Evolutionary conservation across 139 green algal genomes (phyloP).

Genomic region (Chlamydomonas asymmetrica): DNA sequence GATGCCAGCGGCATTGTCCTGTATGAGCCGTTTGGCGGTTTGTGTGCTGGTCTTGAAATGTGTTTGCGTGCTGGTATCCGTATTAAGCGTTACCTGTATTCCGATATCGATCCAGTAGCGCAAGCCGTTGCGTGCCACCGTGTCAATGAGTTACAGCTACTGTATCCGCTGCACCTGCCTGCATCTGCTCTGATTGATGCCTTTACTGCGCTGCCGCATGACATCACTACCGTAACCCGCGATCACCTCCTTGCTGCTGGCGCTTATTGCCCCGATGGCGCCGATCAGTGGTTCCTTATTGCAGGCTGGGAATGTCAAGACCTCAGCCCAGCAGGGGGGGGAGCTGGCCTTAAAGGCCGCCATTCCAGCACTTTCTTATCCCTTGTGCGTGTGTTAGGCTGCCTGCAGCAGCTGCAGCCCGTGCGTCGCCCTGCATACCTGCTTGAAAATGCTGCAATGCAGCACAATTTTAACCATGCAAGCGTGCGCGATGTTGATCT

Average conservation of each 20-base stretch:
- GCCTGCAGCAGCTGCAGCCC: slow-evolving; percentile 11
- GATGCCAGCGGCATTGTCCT: not conserved
- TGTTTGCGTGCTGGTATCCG: not conserved
- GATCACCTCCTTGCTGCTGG: not conserved
- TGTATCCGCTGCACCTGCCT: not conserved
- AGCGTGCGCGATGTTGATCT: too few relatives aligned
- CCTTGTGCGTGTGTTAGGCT: not conserved
- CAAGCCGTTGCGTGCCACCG: too few relatives aligned
- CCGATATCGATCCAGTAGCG: too few relatives aligned
- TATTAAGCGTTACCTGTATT: not conserved
- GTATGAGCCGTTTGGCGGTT: too few relatives aligned
- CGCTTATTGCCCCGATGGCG: not conserved
- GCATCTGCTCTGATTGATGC: not conserved
- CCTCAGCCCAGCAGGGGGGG: slow-evolving; percentile 10
- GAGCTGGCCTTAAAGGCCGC: slow-evolving; percentile 3
- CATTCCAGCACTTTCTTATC: slow-evolving; percentile 3
- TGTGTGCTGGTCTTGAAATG: not conserved
- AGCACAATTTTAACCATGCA: too few relatives aligned
- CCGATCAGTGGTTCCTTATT: slow-evolving; percentile 28
- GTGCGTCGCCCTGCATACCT: slow-evolving; percentile 3
- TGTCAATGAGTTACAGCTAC: not conserved
- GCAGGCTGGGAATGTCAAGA: slow-evolving; percentile 33
- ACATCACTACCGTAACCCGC: not conserved
- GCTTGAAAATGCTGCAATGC: slow-evolving; percentile 1
- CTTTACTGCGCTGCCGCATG: slow-evolving; percentile 2